Evolutionary conservation across 1,139 yeast genomes (phyloP), one percentile per base, ranked within the genome.

Genomic region (Pichia sorboxylosa): DNA sequence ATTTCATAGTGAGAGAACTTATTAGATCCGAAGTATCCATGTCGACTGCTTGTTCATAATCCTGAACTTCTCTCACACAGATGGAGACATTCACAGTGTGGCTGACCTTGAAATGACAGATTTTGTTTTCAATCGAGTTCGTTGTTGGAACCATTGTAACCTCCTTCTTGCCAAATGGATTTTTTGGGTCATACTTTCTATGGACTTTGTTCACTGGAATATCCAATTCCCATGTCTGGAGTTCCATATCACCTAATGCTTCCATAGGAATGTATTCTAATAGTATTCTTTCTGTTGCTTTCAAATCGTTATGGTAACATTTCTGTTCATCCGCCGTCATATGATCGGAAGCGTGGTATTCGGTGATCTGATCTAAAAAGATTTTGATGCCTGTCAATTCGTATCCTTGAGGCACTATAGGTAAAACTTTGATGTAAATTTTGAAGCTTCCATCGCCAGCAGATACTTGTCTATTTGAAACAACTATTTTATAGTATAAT

Each of bases 81-180:
- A 48, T 26, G 9, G 42, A 30, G 13, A 48, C 31, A 27, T 35
- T 41, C 5, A 49, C 27, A 29, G 38, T 28, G 30, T 49, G 54
- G 1, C 33, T 20, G 13, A 46, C 38, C 15, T 37, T 33, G 15
- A 47, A 42, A 30, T 37, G 41, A 24, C 44, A 41, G n/a, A 37
- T 26, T 22, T 31, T 23, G 20, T 35, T 34, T 22, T 39, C 43
- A 8, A 35, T 21, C 6, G 26, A 15, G 31, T 37, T 41, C 11
- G 47, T 43, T 9, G 44, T 35, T 9, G 51, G 51, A 13, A 38
- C 39, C 3, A 47, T 14, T 5, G 31, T 27, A 10, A 36, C 18
- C 20, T 14, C 18, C 26, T 27, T 8, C 6, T 23, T 28, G 8
- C 13, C 16, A 5, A n/a, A 26, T 3, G 11, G 13, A 13, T 32